phyloP scores from a whole-genome alignment of 2,329 filamentous ascomycete genomes.

The Mariannaea sp. region DNA sequence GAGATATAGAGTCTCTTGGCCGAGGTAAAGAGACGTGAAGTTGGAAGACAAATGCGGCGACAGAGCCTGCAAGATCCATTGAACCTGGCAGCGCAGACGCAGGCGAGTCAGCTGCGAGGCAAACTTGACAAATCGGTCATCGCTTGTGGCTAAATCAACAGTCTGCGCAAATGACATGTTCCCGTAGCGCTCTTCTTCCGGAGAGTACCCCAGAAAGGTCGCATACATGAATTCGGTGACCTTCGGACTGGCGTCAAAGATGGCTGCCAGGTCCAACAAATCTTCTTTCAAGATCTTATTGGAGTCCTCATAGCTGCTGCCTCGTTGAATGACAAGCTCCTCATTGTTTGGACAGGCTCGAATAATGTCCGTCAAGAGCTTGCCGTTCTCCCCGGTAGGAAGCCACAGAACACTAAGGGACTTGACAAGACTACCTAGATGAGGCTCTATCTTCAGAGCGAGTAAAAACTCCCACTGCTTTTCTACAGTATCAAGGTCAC shows the following conservation, averaged over 20 bases:
- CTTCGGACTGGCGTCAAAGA: slow-evolving; percentile 16
- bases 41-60: neutral
- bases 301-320: neutral
- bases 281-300: neutral
- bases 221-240: slow-evolving; percentile 12
- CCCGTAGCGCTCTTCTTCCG: neutral
- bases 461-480: slow-evolving; percentile 11
- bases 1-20: neutral
- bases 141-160: neutral
- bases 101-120: neutral
- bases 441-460: slow-evolving; percentile 15
- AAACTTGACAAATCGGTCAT: neutral
- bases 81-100: neutral
- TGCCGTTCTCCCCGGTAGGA: neutral
- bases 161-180: neutral
- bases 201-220: slow-evolving; percentile 1
- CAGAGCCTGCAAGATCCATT: neutral
- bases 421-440: neutral
- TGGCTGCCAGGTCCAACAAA: slow-evolving; percentile 2
- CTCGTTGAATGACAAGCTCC: slow-evolving; percentile 3
- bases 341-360: slow-evolving; percentile 15
- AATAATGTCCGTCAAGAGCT: neutral
- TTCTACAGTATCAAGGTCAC: neutral
- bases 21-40: slow-evolving; percentile 1
- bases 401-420: slow-evolving; percentile 9